Conservation (phyloP, 2,329 filamentous ascomycete genomes). For the Fusarium bulbicola region DNA sequence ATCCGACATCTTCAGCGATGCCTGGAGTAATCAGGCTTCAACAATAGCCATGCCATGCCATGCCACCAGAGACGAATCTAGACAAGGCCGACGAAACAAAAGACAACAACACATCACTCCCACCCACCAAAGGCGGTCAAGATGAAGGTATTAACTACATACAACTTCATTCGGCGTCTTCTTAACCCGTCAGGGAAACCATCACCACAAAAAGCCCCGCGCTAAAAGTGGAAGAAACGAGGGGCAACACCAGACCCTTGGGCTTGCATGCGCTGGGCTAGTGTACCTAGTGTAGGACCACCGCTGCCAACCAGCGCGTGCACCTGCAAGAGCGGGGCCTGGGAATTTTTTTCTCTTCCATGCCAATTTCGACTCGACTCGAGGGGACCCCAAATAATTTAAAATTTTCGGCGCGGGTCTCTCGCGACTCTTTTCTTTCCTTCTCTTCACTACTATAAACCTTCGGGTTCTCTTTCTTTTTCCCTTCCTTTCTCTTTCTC, state of each 20-base stretch:
- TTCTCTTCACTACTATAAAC: constrained; percentile 31
- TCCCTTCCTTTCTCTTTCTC: constrained; percentile 8
- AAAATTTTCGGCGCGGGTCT: constrained; percentile 37
- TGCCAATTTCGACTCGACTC: constrained; percentile 31
- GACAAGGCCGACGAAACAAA: background rate
- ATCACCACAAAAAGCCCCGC: constrained; percentile 36
- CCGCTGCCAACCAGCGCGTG: constrained; percentile 9
- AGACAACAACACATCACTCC: background rate
- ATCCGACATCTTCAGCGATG: constrained; percentile 12
- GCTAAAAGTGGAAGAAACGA: constrained; percentile 34
- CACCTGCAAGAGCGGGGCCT: constrained; percentile 34
- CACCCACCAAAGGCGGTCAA: constrained; percentile 7
- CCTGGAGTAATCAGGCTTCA: background rate
- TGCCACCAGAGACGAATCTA: background rate
- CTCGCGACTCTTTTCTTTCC: constrained; percentile 25
- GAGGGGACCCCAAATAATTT: constrained; percentile 30
- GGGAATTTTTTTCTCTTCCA: constrained; percentile 22
- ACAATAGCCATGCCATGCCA: background rate
- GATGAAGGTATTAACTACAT: background rate
- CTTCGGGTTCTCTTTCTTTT: constrained; percentile 31
- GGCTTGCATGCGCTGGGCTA: background rate
- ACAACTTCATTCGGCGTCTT: background rate
- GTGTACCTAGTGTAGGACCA: background rate
- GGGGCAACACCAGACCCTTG: constrained; percentile 32
- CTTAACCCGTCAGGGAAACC: constrained; percentile 18